Evolutionary conservation across 352 stramenopile genomes (phyloP).

Genomic region (Globisporangium camurandrum): DNA sequence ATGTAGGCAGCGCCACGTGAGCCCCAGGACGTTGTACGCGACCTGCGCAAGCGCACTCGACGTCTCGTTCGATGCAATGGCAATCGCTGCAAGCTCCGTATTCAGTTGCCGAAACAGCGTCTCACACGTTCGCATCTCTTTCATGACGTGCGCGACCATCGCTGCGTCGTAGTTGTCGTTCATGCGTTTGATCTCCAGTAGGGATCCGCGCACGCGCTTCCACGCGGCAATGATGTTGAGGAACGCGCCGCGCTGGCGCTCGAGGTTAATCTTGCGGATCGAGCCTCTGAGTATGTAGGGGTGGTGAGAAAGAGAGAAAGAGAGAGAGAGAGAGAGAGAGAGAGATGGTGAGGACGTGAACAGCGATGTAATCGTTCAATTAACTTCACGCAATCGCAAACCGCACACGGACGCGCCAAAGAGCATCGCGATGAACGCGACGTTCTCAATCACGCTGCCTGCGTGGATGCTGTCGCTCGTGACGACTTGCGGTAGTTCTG

Average conservation of each 20-base stretch:
- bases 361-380: neutral
- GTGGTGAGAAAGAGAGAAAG: neutral
- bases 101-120: conserved; percentile 73
- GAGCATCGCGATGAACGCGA: conserved; percentile 75
- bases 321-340: neutral
- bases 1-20: conserved; percentile 59
- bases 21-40: conserved; percentile 52
- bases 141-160: conserved; percentile 65
- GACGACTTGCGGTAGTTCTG: conserved; percentile 51
- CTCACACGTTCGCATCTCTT: conserved; percentile 78
- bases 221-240: conserved; percentile 67
- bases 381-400: too few relatives aligned
- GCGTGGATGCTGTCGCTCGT: conserved; percentile 68
- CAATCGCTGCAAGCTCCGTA: conserved; percentile 45
- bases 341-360: neutral
- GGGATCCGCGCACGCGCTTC: conserved; percentile 59
- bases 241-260: conserved; percentile 54
- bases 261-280: conserved; percentile 44
- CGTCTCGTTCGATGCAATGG: conserved; percentile 67
- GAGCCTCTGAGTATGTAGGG: conserved; percentile 19
- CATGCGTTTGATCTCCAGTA: conserved; percentile 25
- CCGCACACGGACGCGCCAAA: conserved; percentile 66
- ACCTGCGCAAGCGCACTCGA: conserved; percentile 56
- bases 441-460: conserved; percentile 51
- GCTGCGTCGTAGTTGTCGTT: conserved; percentile 53